Evolutionary conservation across 805 yeast species (phyloP).

Genomic region (Schwanniomyces yamadae): DNA sequence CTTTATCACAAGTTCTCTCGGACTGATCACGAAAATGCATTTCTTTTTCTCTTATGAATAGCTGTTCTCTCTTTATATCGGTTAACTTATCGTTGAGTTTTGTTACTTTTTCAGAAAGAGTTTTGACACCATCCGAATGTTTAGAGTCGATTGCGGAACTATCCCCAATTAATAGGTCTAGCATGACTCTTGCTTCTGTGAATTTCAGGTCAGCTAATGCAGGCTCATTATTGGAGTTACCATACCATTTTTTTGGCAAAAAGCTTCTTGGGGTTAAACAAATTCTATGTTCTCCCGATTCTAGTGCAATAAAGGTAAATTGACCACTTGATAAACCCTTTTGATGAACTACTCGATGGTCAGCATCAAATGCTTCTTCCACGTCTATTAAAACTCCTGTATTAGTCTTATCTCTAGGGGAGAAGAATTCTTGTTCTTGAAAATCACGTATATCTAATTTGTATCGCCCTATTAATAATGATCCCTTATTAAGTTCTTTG

Average conservation of each 20-base stretch:
- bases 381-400: slow-evolving; percentile 38
- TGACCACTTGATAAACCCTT: slow-evolving; percentile 23
- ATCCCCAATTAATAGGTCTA: slow-evolving; percentile 25
- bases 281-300: slow-evolving; percentile 24
- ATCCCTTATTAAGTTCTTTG: slow-evolving; percentile 51
- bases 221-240: slow-evolving; percentile 13
- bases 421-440: slow-evolving; percentile 29
- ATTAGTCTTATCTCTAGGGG: slow-evolving; percentile 26
- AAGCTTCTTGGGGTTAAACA: slow-evolving; percentile 28
- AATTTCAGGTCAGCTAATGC: slow-evolving; percentile 21
- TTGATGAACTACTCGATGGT: slow-evolving; percentile 25
- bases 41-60: slow-evolving; percentile 30
- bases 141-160: slow-evolving; percentile 21
- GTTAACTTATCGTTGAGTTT: slow-evolving; percentile 57
- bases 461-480: slow-evolving; percentile 50
- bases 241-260: slow-evolving; percentile 15
- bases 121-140: slow-evolving; percentile 49
- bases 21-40: slow-evolving; percentile 22
- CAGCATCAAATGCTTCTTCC: slow-evolving; percentile 38
- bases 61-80: slow-evolving; percentile 65
- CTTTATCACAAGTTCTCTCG: slow-evolving; percentile 22
- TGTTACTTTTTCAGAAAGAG: slow-evolving; percentile 54
- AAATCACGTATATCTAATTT: slow-evolving; percentile 46
- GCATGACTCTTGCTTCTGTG: slow-evolving; percentile 14
- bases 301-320: slow-evolving; percentile 26